Conservation (phyloP, 1,284 basidiomycete genomes). For the Exobasidium cylindrosporum region DNA sequence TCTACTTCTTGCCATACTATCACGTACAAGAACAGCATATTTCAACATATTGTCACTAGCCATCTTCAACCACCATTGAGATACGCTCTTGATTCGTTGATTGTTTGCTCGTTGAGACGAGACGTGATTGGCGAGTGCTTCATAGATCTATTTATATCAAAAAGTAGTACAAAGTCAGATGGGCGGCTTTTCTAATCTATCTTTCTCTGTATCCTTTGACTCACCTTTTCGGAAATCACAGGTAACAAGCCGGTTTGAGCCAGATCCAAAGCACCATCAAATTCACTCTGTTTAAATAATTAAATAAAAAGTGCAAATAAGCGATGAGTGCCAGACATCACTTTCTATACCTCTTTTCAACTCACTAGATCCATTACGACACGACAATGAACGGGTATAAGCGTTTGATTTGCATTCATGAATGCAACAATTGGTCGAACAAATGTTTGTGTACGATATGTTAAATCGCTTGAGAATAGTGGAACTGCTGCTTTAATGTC, state of each 20-base stretch:
- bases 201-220: slow-evolving; percentile 9
- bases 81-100: slow-evolving; percentile 46
- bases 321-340: too few relatives aligned
- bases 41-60: slow-evolving; percentile 28
- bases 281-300: slow-evolving; percentile 43
- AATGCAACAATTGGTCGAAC: slow-evolving; percentile 96
- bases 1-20: slow-evolving; percentile 1
- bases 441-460: slow-evolving; percentile 89
- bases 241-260: slow-evolving; percentile 51
- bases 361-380: slow-evolving; percentile 48
- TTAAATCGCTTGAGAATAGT: slow-evolving; percentile 60
- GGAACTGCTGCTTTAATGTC: slow-evolving; percentile 96
- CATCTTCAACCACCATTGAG: slow-evolving; percentile 44
- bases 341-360: too few relatives aligned
- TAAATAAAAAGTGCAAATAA: too few relatives aligned
- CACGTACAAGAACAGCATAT: slow-evolving; percentile 15
- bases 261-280: slow-evolving; percentile 53
- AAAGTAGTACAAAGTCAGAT: slow-evolving; percentile 5
- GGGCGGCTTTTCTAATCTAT: not conserved
- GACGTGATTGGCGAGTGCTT: slow-evolving; percentile 52
- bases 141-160: slow-evolving; percentile 35
- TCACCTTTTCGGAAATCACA: slow-evolving; percentile 41
- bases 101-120: slow-evolving; percentile 43
- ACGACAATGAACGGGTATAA: slow-evolving; percentile 48
- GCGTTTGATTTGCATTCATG: slow-evolving; percentile 61